Conservation (phyloP, 495 filamentous ascomycete genomes). For the Rhypophila decipiens region DNA sequence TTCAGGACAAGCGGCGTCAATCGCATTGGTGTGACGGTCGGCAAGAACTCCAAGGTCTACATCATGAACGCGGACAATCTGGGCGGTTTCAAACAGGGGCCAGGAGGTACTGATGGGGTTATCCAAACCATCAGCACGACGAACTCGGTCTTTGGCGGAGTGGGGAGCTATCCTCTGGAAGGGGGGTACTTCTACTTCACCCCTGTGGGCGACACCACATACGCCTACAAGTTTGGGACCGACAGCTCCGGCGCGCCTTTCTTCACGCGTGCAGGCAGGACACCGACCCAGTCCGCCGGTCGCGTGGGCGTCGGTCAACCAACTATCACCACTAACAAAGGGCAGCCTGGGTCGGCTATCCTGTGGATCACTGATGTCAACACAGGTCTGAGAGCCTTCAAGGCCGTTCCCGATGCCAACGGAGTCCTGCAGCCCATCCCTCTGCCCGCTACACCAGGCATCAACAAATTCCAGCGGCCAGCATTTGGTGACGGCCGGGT, state of each 20-base stretch:
- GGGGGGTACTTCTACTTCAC: constrained; percentile 45
- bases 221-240: constrained; percentile 30
- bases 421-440: constrained; percentile 33
- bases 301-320: constrained; percentile 35
- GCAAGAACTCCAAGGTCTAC: constrained; percentile 44
- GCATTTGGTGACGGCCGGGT: constrained; percentile 42
- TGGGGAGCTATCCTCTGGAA: constrained; percentile 41
- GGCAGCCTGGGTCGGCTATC: constrained; percentile 31
- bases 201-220: constrained; percentile 23
- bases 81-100: constrained; percentile 42
- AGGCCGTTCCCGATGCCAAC: constrained; percentile 31
- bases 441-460: constrained; percentile 29
- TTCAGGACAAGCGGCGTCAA: constrained; percentile 34
- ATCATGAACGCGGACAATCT: constrained; percentile 41
- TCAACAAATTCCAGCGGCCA: constrained; percentile 43
- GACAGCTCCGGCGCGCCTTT: constrained; percentile 27
- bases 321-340: constrained; percentile 35
- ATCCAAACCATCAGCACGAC: constrained; percentile 35
- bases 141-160: constrained; percentile 38
- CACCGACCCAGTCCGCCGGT: constrained; percentile 26
- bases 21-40: constrained; percentile 33
- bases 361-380: constrained; percentile 35
- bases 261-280: constrained; percentile 32
- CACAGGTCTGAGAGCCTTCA: constrained; percentile 27
- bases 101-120: constrained; percentile 32